Base-by-base conservation (phyloP, 202 grass and related monocot genomes). In the Dendrocalamus latiflorus region DNA sequence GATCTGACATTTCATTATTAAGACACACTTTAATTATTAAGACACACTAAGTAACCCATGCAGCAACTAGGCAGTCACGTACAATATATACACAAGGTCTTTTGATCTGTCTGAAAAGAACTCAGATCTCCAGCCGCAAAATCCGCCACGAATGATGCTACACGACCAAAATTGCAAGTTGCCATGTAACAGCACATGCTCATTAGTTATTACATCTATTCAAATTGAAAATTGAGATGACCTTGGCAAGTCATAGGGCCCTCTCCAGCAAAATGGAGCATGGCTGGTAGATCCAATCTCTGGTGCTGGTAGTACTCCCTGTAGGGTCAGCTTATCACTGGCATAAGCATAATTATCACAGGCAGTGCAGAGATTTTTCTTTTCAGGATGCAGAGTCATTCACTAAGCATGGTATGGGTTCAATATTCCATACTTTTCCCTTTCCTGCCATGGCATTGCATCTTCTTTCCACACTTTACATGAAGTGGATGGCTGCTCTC, bases 311-410 rank as follows among this genome's bases (percentile, higher is more conserved):
- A 77, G 56, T 15, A 74, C 4, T 42, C 6, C 30, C n/a, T 53
- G 80, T 54, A 20, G 30, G 68, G 57, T 12, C 30, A 73, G 11
- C 30, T 24, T 79, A 66, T 39, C 61, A 17, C 13, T 9, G 36
- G 11, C 61, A 79, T 54, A 79, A 67, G 11, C 76, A 79, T 54
- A 79, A 67, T 73, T 21, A 82, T 26, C n/a, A 63, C 20, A 63
- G 9, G 20, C 26, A 49, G 42, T 25, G 8, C 6, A 65, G 9
- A 70, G 18, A 38, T 36, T 43, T 25, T 17, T 30, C 54, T 72
- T 61, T 72, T 43, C 50, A 58, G 17, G 33, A 24, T 43, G 36
- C 50, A 44, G 47, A 76, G 75, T 76, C 53, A 84, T 70, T 61
- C 41, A 61, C 17, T 45, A 65, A 60, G 51, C 82, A 43, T 70